Evolutionary conservation across 208 protist genomes (phyloP).

Genomic region (Endotrypanum monterogeii): DNA sequence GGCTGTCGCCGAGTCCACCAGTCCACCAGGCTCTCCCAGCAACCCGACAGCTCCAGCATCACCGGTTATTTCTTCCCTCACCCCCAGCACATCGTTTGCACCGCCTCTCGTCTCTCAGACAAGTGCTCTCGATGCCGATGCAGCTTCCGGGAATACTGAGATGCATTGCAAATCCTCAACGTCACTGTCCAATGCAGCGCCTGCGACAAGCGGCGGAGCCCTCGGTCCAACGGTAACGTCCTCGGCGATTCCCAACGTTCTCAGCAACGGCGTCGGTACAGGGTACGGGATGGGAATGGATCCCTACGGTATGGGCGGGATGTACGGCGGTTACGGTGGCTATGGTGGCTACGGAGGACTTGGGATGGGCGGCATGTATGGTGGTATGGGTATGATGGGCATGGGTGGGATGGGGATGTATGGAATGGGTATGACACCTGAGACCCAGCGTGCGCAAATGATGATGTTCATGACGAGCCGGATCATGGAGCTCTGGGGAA

Average conservation of each 20-base stretch:
- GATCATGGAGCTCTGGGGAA: slow-evolving; percentile 84
- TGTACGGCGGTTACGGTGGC: slow-evolving; percentile 30
- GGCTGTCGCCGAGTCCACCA: not conserved
- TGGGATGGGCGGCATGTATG: slow-evolving; percentile 42
- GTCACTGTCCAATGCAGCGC: not conserved
- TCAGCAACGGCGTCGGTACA: slow-evolving; percentile 1
- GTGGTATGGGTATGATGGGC: slow-evolving; percentile 58
- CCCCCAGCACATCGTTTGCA: not conserved
- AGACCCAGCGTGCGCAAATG: slow-evolving; percentile 85
- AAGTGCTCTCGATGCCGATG: slow-evolving; percentile 10
- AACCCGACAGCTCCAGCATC: slow-evolving; percentile 23
- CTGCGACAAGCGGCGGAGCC: not conserved
- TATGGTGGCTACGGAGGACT: slow-evolving; percentile 32
- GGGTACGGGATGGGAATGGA: slow-evolving; percentile 24
- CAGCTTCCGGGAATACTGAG: not conserved
- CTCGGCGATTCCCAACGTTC: not conserved
- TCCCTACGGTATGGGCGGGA: slow-evolving; percentile 24
- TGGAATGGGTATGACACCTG: slow-evolving; percentile 81
- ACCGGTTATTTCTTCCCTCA: not conserved
- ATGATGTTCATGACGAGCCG: slow-evolving; percentile 89
- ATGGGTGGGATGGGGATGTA: slow-evolving; percentile 68
- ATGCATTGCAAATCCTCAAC: not conserved
- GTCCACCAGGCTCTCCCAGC: slow-evolving; percentile 24
- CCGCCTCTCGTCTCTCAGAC: slow-evolving; percentile 11
- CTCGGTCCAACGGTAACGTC: not conserved